These are phyloP conservation scores for Pezicula rhizophila DNA, from an alignment of 2,329 filamentous ascomycete species.

Conservation along the genomic window DNA sequence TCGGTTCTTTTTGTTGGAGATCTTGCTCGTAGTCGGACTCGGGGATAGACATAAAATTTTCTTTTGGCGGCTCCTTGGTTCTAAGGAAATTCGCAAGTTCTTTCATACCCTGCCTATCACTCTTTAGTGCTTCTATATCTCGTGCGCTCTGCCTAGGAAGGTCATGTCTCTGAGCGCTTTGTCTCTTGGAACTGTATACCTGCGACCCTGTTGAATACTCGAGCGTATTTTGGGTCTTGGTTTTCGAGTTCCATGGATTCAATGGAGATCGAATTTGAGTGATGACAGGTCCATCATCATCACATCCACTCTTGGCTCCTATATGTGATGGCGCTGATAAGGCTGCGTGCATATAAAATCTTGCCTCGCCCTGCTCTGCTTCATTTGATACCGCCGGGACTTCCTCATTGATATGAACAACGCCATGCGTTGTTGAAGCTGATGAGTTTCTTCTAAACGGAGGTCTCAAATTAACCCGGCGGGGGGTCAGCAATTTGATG, in stretches of 20 bases:
- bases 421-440: constrained; percentile 1
- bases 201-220: constrained; percentile 1
- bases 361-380: neutral
- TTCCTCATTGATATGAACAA: constrained; percentile 12
- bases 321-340: neutral
- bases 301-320: neutral
- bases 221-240: neutral
- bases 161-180: neutral
- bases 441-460: neutral
- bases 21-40: constrained; percentile 27
- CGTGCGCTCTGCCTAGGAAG: neutral
- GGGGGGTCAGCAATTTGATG: constrained; percentile 9
- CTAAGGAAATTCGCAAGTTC: constrained; percentile 44
- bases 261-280: constrained; percentile 1
- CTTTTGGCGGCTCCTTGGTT: constrained; percentile 40
- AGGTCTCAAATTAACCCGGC: neutral
- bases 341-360: constrained; percentile 1
- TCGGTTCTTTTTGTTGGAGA: constrained; percentile 26
- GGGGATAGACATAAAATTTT: constrained; percentile 44
- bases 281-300: constrained; percentile 1
- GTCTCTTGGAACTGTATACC: neutral
- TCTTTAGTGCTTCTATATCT: constrained; percentile 3
- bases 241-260: constrained; percentile 8
- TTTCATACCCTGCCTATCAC: constrained; percentile 20
- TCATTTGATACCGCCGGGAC: constrained; percentile 8